Evolutionary conservation across 177 flowering plant species (phyloP), one percentile per base, ranked within the genome.

Genomic region (Telopea speciosissima): DNA sequence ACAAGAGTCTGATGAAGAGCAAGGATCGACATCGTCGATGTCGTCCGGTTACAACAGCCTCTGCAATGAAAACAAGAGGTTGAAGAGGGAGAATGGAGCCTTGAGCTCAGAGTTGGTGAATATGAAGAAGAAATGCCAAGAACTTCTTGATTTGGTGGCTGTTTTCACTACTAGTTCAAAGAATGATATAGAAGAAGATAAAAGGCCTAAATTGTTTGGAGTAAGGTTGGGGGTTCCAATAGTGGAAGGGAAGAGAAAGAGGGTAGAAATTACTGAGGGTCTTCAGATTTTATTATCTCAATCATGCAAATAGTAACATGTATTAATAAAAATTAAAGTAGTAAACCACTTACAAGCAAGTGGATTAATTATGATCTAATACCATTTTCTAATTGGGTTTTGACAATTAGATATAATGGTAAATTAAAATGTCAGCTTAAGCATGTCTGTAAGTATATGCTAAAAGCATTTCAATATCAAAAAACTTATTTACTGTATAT

Each of bases 51-150:
- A 61, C 28, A 24, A 24, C 28, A 61, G 28, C 28, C 63, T 92
- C 6, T 73, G 78, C 2, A 87, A 85, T 12, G 96, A 92, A 73
- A 92, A 92, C 84, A 84, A 84, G 66, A 76, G 87, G 26, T 84
- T 92, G 59, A 92, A 84, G 80, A 76, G 70, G 68, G 88, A 92
- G 71, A 90, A 92, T 52, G 86, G 84, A 33, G 77, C 68, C 16
- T 59, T 90, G 23, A 81, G 65, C 67, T 74, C 79, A 1, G 91
- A 92, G 81, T 87, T 92, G 19, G 68, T 69, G 8, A 70, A 69
- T 73, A 79, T 87, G 90, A 90, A 84, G 72, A 84, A 72, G 67
- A 89, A 87, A 75, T 90, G 89, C 80, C 81, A 83, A 68, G 90
- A 87, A 68, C 89, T 92, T 68, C 75, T 86, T 36, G 90, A 88